Conservation (phyloP, 1,139 yeast species). For the Candida glucosophila region DNA sequence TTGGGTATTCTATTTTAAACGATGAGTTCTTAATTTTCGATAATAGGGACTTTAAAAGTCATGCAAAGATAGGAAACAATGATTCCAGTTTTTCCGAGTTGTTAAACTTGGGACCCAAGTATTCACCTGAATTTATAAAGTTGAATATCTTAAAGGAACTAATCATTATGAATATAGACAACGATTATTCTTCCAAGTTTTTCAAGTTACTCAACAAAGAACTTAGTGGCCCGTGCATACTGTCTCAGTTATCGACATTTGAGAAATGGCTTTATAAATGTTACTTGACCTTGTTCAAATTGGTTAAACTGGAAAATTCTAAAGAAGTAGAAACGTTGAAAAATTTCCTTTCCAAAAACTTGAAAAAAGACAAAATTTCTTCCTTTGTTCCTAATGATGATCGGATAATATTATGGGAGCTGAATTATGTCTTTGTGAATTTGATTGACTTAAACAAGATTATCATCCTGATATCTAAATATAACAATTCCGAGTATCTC, state of each 20-base stretch:
- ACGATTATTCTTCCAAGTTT: conserved; percentile 8
- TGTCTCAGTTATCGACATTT: conserved; percentile 8
- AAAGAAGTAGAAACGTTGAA: conserved; percentile 19
- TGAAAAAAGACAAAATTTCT: conserved; percentile 19
- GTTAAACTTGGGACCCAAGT: conserved; percentile 1
- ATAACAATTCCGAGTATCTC: conserved; percentile 4
- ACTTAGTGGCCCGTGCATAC: conserved; percentile 11
- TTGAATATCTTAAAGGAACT: conserved; percentile 20
- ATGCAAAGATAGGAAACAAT: conserved; percentile 37
- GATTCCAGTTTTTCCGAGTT: conserved; percentile 2
- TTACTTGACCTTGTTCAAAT: conserved; percentile 17
- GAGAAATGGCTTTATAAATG: conserved; percentile 18
- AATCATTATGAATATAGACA: conserved; percentile 10
- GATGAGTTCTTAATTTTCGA: conserved; percentile 12
- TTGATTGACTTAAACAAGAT: background rate
- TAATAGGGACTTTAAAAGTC: conserved; percentile 40
- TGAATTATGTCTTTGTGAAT: conserved; percentile 8
- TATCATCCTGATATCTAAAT: conserved; percentile 1
- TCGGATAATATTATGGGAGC: conserved; percentile 11
- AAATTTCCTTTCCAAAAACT: conserved; percentile 23
- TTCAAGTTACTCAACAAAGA: conserved; percentile 19
- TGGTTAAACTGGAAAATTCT: conserved; percentile 13
- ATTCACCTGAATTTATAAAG: conserved; percentile 10
- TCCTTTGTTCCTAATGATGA: conserved; percentile 8
- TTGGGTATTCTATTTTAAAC: conserved; percentile 5